These are phyloP conservation scores for Chalciporus sphaerocephalus DNA, from an alignment of 768 basidiomycete species.

Conservation along the genomic window DNA sequence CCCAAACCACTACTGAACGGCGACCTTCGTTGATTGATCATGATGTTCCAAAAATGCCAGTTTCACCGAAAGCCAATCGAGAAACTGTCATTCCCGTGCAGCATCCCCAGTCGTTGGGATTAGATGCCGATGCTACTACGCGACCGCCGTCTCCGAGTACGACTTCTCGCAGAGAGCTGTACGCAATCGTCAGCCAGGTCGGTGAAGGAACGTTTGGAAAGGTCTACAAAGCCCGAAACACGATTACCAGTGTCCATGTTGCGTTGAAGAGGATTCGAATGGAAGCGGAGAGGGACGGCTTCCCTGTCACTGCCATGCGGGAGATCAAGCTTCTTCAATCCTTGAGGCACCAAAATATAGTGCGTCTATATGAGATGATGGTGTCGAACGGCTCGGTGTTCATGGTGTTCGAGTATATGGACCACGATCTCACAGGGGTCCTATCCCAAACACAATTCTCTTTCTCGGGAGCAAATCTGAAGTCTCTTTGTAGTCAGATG, in stretches of 20 bases:
- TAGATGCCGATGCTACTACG: constrained; percentile 21
- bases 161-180: constrained; percentile 52
- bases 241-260: constrained; percentile 67
- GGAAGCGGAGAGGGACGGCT: constrained; percentile 96
- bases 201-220: constrained; percentile 99
- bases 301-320: constrained; percentile 97
- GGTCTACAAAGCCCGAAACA: constrained; percentile 92
- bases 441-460: constrained; percentile 85
- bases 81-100: constrained; percentile 19
- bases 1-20: constrained; percentile 9
- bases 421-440: constrained; percentile 94
- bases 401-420: constrained; percentile 99
- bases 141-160: constrained; percentile 28
- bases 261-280: constrained; percentile 96
- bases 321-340: constrained; percentile 97
- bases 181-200: constrained; percentile 86
- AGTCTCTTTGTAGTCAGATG: constrained; percentile 96
- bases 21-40: constrained; percentile 16
- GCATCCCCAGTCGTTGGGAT: constrained; percentile 20
- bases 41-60: constrained; percentile 18
- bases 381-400: constrained; percentile 93
- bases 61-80: constrained; percentile 26
- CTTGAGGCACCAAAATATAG: constrained; percentile 83
- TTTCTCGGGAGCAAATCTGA: constrained; percentile 85
- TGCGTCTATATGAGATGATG: constrained; percentile 96